phyloP scores from a whole-genome alignment of 495 filamentous ascomycete species.

The Pyronema omphalodes region DNA sequence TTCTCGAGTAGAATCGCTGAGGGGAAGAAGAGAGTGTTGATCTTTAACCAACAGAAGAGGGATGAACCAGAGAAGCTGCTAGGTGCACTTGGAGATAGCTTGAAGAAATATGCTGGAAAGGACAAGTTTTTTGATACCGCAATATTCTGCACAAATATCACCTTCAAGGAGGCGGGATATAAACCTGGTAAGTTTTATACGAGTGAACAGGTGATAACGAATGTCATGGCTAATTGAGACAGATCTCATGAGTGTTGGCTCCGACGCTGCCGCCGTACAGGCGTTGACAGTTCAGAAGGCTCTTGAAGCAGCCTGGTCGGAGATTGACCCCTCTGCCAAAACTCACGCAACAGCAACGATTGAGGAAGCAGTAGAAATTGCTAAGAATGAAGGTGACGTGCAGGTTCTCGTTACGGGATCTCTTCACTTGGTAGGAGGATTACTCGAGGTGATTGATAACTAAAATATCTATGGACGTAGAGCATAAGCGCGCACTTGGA shows the following conservation, averaged over 20 bases:
- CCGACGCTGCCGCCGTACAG: slow-evolving; percentile 45
- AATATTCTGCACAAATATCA: slow-evolving; percentile 79
- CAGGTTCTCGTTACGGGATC: slow-evolving; percentile 57
- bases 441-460: slow-evolving; percentile 53
- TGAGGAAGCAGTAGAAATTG: slow-evolving; percentile 63
- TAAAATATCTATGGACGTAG: slow-evolving; percentile 21
- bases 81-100: not conserved
- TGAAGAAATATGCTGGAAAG: not conserved
- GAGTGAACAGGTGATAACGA: not conserved
- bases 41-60: slow-evolving; percentile 93
- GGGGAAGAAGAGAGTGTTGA: slow-evolving; percentile 27
- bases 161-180: slow-evolving; percentile 51
- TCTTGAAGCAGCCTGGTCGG: slow-evolving; percentile 54
- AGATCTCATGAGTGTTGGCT: slow-evolving; percentile 14
- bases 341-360: slow-evolving; percentile 56
- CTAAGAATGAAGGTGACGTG: slow-evolving; percentile 18
- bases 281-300: slow-evolving; percentile 52
- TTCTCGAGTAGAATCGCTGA: slow-evolving; percentile 32
- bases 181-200: slow-evolving; percentile 27
- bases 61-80: slow-evolving; percentile 32
- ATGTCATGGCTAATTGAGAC: not conserved
- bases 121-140: slow-evolving; percentile 49
- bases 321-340: slow-evolving; percentile 31
- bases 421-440: slow-evolving; percentile 69
- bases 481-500: slow-evolving; percentile 56